phyloP scores from a whole-genome alignment of 2,329 filamentous ascomycete genomes.

The Aspergillus melleus region DNA sequence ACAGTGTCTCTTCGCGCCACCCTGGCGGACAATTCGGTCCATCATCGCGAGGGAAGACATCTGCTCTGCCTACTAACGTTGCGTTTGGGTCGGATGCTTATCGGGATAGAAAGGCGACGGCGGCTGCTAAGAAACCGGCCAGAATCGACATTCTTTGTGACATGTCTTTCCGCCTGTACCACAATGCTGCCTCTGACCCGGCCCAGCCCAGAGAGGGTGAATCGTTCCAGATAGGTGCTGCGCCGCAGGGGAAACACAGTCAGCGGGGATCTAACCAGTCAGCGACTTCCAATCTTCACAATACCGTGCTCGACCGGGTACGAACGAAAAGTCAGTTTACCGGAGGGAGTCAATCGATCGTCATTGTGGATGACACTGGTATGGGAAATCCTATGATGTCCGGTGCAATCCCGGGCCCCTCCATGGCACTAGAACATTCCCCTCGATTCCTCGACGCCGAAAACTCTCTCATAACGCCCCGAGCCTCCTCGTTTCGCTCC shows the following conservation, averaged over 20 bases:
- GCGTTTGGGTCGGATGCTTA: slow-evolving; percentile 47
- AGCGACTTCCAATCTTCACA: background rate
- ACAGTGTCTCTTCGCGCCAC: slow-evolving; percentile 34
- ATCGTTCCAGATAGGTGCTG: slow-evolving; percentile 3
- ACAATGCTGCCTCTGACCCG: slow-evolving; percentile 59
- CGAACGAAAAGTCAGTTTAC: slow-evolving; percentile 61
- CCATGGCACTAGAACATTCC: slow-evolving; percentile 12
- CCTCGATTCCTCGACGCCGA: slow-evolving; percentile 18
- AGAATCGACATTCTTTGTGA: slow-evolving; percentile 83
- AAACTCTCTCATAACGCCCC: slow-evolving; percentile 12
- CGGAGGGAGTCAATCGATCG: slow-evolving; percentile 81
- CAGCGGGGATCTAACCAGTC: background rate
- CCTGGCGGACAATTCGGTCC: slow-evolving; percentile 34
- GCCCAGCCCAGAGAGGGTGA: slow-evolving; percentile 8
- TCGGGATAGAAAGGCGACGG: slow-evolving; percentile 38
- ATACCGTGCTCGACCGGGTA: slow-evolving; percentile 17
- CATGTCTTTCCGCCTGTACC: slow-evolving; percentile 75
- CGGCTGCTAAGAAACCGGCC: slow-evolving; percentile 50
- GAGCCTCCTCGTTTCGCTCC: slow-evolving; percentile 16
- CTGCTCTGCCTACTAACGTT: slow-evolving; percentile 45
- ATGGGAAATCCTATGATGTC: slow-evolving; percentile 41
- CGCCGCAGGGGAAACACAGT: background rate
- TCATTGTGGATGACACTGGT: slow-evolving; percentile 73
- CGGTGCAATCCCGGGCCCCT: slow-evolving; percentile 30
- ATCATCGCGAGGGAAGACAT: slow-evolving; percentile 40